phyloP scores from a whole-genome alignment of 352 stramenopile genomes.

The Blastocystis sp. region DNA sequence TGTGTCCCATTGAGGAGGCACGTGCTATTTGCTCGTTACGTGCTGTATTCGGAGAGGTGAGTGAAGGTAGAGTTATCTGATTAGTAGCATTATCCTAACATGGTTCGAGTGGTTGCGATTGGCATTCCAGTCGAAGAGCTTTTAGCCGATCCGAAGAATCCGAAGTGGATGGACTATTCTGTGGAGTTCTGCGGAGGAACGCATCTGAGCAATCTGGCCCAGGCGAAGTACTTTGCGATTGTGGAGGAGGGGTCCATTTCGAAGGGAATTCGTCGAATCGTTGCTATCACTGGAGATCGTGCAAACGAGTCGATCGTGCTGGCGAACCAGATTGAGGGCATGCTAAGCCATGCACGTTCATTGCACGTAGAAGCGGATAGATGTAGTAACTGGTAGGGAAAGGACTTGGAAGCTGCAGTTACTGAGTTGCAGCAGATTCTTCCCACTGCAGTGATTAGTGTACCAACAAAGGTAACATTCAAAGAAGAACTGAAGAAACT shows the following conservation, averaged over 20 bases:
- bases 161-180: conserved; percentile 81
- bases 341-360: conserved; percentile 70
- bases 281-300: conserved; percentile 81
- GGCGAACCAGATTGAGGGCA: conserved; percentile 74
- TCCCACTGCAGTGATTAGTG: conserved; percentile 71
- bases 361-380: conserved; percentile 62
- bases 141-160: conserved; percentile 74
- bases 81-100: conserved; percentile 83
- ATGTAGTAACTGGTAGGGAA: conserved; percentile 51
- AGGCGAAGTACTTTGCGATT: conserved; percentile 91
- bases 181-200: conserved; percentile 98
- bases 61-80: neutral
- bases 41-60: conserved; percentile 93
- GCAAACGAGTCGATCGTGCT: conserved; percentile 79
- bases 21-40: conserved; percentile 88
- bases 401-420: conserved; percentile 66
- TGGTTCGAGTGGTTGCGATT: conserved; percentile 91
- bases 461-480: conserved; percentile 73
- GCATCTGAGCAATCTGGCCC: conserved; percentile 88
- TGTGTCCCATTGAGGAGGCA: conserved; percentile 85
- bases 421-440: conserved; percentile 68
- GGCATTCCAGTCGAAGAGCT: conserved; percentile 73
- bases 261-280: conserved; percentile 92
- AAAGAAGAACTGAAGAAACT: conserved; percentile 78
- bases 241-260: conserved; percentile 89